A percentile compares a stretch with the other conserved stretches of the same genome.
Conservation (phyloP, 2,329 filamentous ascomycete species). For the Trichoderma harzianum region DNA sequence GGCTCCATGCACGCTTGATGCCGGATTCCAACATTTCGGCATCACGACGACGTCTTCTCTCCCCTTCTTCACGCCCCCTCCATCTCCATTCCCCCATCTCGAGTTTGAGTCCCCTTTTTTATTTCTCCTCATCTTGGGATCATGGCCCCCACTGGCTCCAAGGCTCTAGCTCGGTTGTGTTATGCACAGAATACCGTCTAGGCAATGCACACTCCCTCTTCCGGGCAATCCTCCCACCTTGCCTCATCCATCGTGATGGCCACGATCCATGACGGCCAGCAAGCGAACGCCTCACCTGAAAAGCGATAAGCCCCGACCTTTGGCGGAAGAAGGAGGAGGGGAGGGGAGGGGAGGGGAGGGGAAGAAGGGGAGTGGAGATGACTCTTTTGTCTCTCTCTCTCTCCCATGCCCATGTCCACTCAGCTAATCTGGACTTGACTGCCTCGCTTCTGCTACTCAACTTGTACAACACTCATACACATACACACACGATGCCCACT, state of each 20-base stretch:
- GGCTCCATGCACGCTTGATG: conserved; percentile 13
- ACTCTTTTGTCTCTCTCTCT: not conserved
- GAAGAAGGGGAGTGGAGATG: not conserved
- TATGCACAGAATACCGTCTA: conserved; percentile 10
- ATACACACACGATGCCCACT: not conserved
- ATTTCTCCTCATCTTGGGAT: conserved; percentile 4
- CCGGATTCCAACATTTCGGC: conserved; percentile 12
- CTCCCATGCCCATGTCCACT: not conserved
- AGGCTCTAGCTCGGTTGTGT: not conserved
- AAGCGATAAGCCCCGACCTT: conserved; percentile 14
- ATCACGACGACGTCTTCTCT: not conserved
- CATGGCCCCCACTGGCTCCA: not conserved
- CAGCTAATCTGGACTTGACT: not conserved
- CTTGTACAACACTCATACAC: not conserved
- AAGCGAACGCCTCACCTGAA: conserved; percentile 18
- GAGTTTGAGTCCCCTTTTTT: not conserved
- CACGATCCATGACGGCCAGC: conserved; percentile 14
- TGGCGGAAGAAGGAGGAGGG: not conserved
- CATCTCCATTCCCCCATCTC: not conserved
- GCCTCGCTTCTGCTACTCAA: not conserved
- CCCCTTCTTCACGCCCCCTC: not conserved
- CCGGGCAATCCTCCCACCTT: not conserved
- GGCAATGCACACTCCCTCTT: conserved; percentile 9
- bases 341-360: not conserved
- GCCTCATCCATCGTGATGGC: not conserved